Evolutionary conservation across 2,329 filamentous ascomycete species (phyloP).

Genomic region (Colletotrichum phormii): DNA sequence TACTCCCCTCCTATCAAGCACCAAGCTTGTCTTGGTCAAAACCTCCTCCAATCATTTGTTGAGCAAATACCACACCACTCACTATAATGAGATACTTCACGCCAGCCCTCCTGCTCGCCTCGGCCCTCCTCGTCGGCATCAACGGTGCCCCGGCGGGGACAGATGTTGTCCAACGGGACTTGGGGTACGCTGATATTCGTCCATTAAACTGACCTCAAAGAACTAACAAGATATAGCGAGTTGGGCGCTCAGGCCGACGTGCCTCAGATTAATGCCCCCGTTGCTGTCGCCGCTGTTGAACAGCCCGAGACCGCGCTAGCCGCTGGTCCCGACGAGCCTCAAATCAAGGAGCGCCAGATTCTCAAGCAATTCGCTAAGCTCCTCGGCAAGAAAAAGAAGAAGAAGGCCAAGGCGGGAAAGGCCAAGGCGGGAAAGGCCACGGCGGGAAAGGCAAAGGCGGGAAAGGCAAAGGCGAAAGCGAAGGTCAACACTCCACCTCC

Average conservation of each 20-base stretch:
- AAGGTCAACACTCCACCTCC: not conserved
- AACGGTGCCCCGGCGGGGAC: conserved; percentile 30
- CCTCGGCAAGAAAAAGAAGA: conserved; percentile 2
- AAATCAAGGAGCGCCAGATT: conserved; percentile 2
- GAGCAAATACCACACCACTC: not conserved
- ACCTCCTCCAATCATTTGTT: not conserved
- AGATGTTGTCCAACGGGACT: not conserved
- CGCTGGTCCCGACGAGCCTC: not conserved
- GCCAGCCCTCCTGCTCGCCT: conserved; percentile 24
- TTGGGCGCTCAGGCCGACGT: conserved; percentile 9
- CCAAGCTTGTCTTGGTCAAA: conserved; percentile 20
- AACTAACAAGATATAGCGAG: not conserved
- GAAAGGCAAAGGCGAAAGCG: not conserved
- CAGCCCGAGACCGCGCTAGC: conserved; percentile 15
- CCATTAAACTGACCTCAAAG: not conserved
- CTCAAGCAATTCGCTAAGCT: not conserved
- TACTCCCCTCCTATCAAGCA: not conserved
- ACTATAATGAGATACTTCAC: conserved; percentile 26
- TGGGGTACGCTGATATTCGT: not conserved
- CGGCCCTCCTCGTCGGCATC: conserved; percentile 32
- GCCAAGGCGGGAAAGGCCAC: not conserved
- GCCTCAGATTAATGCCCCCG: not conserved
- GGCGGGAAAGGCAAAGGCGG: not conserved
- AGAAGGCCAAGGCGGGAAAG: not conserved
- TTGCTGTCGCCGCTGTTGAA: conserved; percentile 14